phyloP scores from a whole-genome alignment of 192 early-diverging fungal species.

The Podila epigama region DNA sequence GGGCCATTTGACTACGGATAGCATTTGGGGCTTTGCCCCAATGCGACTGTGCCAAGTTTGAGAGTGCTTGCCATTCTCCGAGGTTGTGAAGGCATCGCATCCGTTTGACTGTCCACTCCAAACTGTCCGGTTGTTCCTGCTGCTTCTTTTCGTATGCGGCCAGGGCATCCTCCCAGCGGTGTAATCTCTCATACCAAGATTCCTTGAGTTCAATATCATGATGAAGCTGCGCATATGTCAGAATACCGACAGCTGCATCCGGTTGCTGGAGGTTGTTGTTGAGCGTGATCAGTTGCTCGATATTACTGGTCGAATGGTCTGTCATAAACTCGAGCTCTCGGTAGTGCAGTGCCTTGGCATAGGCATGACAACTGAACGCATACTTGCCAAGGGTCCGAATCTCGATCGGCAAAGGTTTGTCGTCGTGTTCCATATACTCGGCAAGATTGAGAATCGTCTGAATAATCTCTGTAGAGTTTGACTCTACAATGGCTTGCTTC shows the following conservation, averaged over 20 bases:
- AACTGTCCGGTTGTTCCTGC: constrained; percentile 71
- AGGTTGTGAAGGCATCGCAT: constrained; percentile 94
- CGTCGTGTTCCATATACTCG: constrained; percentile 99
- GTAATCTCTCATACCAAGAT: constrained; percentile 92
- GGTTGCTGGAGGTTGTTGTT: constrained; percentile 95
- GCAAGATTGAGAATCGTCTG: constrained; percentile 92
- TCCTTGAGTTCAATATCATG: constrained; percentile 85
- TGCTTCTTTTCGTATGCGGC: constrained; percentile 81
- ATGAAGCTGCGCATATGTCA: constrained; percentile 86
- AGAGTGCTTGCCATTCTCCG: constrained; percentile 92
- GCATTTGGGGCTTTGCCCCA: constrained; percentile 70
- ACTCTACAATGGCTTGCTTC: constrained; percentile 79
- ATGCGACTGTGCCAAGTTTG: constrained; percentile 76
- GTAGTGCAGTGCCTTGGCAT: constrained; percentile 98
- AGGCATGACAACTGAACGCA: constrained; percentile 91
- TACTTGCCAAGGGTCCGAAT: constrained; percentile 87
- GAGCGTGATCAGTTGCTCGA: constrained; percentile 91
- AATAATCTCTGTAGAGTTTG: constrained; percentile 87
- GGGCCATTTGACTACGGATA: constrained; percentile 78
- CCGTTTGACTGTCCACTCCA: constrained; percentile 77
- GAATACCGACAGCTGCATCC: constrained; percentile 94
- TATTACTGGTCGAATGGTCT: constrained; percentile 81
- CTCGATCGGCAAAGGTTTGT: constrained; percentile 93
- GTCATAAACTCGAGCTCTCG: constrained; percentile 92
- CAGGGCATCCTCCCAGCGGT: constrained; percentile 94